Percentiles rank a stretch among this genome's conserved stretches.
Evolutionary conservation across 139 green algal species (phyloP).

Genomic region (Mesotaenium endlicherianum): DNA sequence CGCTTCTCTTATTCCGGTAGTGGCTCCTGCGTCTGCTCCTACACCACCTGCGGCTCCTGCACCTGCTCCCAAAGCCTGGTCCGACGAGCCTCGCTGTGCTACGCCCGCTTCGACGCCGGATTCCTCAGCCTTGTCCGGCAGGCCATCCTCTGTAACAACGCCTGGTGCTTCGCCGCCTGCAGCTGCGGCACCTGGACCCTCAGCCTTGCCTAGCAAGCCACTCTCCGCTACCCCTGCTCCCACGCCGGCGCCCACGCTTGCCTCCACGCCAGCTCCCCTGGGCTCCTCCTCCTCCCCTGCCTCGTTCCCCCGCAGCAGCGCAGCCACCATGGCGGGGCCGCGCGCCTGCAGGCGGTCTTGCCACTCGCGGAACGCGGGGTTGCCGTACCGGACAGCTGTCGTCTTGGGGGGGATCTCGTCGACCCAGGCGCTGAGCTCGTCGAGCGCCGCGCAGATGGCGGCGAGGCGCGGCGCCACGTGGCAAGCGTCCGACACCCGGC

Average conservation of each 20-base stretch:
- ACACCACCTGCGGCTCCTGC: too few relatives aligned
- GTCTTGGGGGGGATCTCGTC: conserved; percentile 76
- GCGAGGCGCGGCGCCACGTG: conserved; percentile 48
- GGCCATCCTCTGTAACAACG: too few relatives aligned
- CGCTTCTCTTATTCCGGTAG: too few relatives aligned
- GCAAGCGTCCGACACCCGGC: conserved; percentile 58
- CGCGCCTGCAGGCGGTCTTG: conserved; percentile 46
- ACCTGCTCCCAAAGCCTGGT: too few relatives aligned
- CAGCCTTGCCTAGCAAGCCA: background rate
- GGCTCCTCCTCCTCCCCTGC: too few relatives aligned
- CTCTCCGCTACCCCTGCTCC: background rate
- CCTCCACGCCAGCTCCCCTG: background rate
- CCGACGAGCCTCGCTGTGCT: too few relatives aligned
- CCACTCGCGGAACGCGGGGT: conserved; percentile 87
- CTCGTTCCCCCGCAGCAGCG: too few relatives aligned
- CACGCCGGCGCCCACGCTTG: background rate
- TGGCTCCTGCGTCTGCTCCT: too few relatives aligned
- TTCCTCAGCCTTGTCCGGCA: too few relatives aligned
- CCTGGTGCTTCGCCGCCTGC: too few relatives aligned
- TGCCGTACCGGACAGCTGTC: conserved; percentile 86
- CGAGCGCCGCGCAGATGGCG: conserved; percentile 57
- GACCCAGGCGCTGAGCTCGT: conserved; percentile 67
- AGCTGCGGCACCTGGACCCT: too few relatives aligned
- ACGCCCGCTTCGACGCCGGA: too few relatives aligned
- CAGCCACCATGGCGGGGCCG: background rate